Evolutionary conservation across 192 early-diverging fungal species (phyloP), one percentile per base, ranked within the genome.

Genomic region (Coemansia sp.): DNA sequence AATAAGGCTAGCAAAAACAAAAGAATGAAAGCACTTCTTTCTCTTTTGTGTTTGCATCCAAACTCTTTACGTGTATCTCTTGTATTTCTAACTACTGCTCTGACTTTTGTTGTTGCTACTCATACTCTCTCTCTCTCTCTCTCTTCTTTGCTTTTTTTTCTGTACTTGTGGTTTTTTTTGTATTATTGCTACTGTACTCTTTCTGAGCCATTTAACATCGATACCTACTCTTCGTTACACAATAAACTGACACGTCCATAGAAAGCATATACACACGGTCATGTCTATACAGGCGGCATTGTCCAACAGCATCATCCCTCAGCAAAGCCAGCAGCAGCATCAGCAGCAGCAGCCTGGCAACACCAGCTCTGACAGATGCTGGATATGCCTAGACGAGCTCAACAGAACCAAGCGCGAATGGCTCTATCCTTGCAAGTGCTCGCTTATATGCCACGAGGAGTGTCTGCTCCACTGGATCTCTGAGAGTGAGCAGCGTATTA

Each of bases 351-450:
- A 2, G 50, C 4, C 5, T 2, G 20, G 54, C 2, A 38, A 14
- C 33, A n/a, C 32, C 5, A 50, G 40, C 5, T 56, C 52, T 7
- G 78, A 81, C 20, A 69, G 73, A n/a, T 92, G 91, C 61, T 92
- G 90, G 85, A 92, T 92, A 72, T 92, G 91, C 45, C 88, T 88
- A 64, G 89, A 89, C n/a, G 89, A 87, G 29, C 84, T 89, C 3
- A 65, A 68, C 36, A 85, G 85, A 36, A 87, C 83, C 48, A 79
- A 68, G 7, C 84, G 84, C 36, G 80, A 84, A 38, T 92, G 91
- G 89, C 78, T 88, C 45, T 85, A 84, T 38, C 89, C 91, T 7
- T 92, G 91, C 45, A 85, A 77, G 55, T 92, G 91, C 56, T 89
- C 91, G 45, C 77, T 92, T 20, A 85, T 90, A n/a, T 87, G 87